phyloP scores from a whole-genome alignment of 2,329 filamentous ascomycete genomes.

The Monilinia polystroma region DNA sequence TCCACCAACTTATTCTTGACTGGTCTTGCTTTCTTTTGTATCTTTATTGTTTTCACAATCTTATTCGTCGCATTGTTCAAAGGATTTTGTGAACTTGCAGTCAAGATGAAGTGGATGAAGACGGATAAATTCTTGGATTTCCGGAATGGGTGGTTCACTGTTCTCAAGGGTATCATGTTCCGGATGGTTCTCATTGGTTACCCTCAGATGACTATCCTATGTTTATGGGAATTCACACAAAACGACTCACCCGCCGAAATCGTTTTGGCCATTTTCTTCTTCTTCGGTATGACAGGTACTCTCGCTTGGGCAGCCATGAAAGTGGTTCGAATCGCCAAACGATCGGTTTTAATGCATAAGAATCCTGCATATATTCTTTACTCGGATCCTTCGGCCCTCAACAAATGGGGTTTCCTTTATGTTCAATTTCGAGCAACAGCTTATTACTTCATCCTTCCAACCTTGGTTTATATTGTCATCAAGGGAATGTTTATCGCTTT shows the following conservation, averaged over 20 bases:
- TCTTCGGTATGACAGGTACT: constrained; percentile 74
- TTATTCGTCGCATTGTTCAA: constrained; percentile 77
- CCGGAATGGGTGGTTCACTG: constrained; percentile 88
- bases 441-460: constrained; percentile 89
- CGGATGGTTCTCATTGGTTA: constrained; percentile 87
- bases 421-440: constrained; percentile 94
- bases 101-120: constrained; percentile 75
- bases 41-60: constrained; percentile 75
- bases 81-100: constrained; percentile 71
- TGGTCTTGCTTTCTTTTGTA: constrained; percentile 81
- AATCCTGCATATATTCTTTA: constrained; percentile 97
- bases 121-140: constrained; percentile 87
- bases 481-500: constrained; percentile 90
- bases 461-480: constrained; percentile 74
- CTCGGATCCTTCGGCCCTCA: constrained; percentile 88
- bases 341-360: constrained; percentile 87
- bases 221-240: constrained; percentile 88
- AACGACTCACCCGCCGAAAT: constrained; percentile 83
- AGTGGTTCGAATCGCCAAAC: constrained; percentile 83
- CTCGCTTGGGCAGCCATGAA: constrained; percentile 86
- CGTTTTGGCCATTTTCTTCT: constrained; percentile 83
- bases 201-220: constrained; percentile 85
- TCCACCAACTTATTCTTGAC: constrained; percentile 92
- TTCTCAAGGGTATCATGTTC: constrained; percentile 92
- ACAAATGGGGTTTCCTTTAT: constrained; percentile 98